These are phyloP conservation scores for Centaurea solstitialis DNA, from an alignment of 129 eudicot species.

Conservation along the genomic window DNA sequence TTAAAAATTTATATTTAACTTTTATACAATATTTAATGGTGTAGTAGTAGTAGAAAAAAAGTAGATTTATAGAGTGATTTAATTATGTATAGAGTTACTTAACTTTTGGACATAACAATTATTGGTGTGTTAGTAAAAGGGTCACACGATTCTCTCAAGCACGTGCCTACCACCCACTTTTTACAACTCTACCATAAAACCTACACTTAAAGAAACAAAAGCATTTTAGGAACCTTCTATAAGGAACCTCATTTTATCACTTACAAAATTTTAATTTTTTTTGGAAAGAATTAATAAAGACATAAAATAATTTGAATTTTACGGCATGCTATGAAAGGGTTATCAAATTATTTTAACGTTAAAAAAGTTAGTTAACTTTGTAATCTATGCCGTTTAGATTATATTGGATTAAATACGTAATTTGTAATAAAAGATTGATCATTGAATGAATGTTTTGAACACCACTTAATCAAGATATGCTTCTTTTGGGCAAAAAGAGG, in stretches of 20 bases:
- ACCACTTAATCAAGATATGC: background rate
- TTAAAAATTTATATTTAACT: background rate
- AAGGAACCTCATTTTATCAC: background rate
- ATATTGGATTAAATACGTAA: background rate
- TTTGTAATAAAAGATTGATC: background rate
- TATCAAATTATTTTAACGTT: background rate
- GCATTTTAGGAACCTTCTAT: slow-evolving; percentile 35
- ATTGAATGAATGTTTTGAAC: background rate
- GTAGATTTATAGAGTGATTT: slow-evolving; percentile 17
- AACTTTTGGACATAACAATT: slow-evolving; percentile 27
- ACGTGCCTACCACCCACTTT: slow-evolving; percentile 40
- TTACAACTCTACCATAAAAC: slow-evolving; percentile 27
- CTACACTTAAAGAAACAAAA: slow-evolving; percentile 25
- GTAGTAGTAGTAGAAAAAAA: too few relatives aligned
- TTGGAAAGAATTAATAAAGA: too few relatives aligned
- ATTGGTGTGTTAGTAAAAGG: slow-evolving; percentile 37
- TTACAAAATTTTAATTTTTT: too few relatives aligned
- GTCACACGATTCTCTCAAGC: slow-evolving; percentile 31
- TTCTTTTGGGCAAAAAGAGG: background rate
- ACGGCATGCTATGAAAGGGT: background rate
- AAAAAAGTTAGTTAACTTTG: background rate
- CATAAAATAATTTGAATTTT: background rate
- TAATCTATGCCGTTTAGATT: background rate
- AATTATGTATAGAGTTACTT: slow-evolving; percentile 20
- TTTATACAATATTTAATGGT: background rate